Evolutionary conservation across 768 basidiomycete genomes (phyloP), one percentile per base, ranked within the genome.

Genomic region (Boletales sp.): DNA sequence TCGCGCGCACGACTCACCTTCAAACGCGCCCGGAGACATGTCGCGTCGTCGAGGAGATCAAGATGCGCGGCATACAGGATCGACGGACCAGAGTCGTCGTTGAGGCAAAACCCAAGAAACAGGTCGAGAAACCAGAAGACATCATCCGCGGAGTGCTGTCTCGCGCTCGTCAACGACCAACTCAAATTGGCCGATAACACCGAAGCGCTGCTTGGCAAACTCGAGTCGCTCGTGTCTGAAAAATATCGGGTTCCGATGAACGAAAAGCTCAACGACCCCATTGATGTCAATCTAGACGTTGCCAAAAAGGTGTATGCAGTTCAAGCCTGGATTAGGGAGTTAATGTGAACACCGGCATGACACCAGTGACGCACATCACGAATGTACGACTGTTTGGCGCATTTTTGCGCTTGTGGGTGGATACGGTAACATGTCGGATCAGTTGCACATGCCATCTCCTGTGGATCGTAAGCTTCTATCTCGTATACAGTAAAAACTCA

Each of bases 231-330:
- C 42, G 94, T 98, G 6, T 92, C 89, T 8, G 86, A 89, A 62
- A 98, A 97, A 71, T 98, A 98, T 68, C 77, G 86, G 39, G 77
- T 72, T 13, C 76, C 81, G 6, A 95, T 98, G 61, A 84, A 81
- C 57, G 91, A 93, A 61, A 80, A 84, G 39, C 74, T 98, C 45
- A 97, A 96, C 72, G 89, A 94, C 56, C 93, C 94, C 32, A 97
- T 98, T 57, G 95, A 99, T 65, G 96, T 96, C 4, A 98, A 94
- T 69, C 81, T 98, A 54, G 96, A 99, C 69, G 92, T 98, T 35
- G 94, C 94, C 47, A 98, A 98, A 76, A 91, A 91, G n/a, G 66
- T 98, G 94, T 74, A 93, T 89, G 18, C 90, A 95, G n/a, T n/a
- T n/a, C n/a, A n/a, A n/a, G n/a, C n/a, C n/a, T n/a, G n/a, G n/a